Conservation (phyloP, 306 rosid species). For the Castanea crenata region DNA sequence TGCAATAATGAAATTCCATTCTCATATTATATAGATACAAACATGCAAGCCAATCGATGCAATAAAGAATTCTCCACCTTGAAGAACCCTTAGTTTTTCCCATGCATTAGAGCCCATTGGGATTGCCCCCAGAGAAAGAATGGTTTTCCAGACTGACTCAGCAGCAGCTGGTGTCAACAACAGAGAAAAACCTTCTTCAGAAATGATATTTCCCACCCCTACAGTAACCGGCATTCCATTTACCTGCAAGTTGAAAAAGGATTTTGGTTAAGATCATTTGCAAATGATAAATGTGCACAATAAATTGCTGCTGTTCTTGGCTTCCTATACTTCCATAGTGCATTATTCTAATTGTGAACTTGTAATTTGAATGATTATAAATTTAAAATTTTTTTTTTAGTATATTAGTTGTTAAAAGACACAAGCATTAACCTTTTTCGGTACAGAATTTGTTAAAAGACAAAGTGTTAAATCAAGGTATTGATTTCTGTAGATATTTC, state of each 20-base stretch:
- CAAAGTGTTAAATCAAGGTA: background rate
- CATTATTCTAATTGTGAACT: background rate
- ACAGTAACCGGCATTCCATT: slow-evolving; percentile 77
- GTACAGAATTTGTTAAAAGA: background rate
- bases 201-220: slow-evolving; percentile 85
- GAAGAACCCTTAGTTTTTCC: slow-evolving; percentile 76
- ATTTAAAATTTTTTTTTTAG: background rate
- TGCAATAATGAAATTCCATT: slow-evolving; percentile 30
- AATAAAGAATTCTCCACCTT: slow-evolving; percentile 43
- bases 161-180: slow-evolving; percentile 86
- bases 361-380: background rate
- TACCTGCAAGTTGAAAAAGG: slow-evolving; percentile 47
- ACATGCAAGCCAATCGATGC: background rate
- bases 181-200: slow-evolving; percentile 78
- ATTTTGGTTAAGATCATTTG: slow-evolving; percentile 9
- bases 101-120: slow-evolving; percentile 87
- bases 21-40: background rate
- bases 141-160: slow-evolving; percentile 74
- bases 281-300: background rate
- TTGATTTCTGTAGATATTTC: background rate
- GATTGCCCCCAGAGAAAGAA: slow-evolving; percentile 70
- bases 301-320: background rate
- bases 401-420: no score
- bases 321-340: background rate
- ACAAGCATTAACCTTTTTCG: background rate